Evolutionary conservation across 768 basidiomycete species (phyloP), one percentile per base, ranked within the genome.

Genomic region (Obba rivulosa): DNA sequence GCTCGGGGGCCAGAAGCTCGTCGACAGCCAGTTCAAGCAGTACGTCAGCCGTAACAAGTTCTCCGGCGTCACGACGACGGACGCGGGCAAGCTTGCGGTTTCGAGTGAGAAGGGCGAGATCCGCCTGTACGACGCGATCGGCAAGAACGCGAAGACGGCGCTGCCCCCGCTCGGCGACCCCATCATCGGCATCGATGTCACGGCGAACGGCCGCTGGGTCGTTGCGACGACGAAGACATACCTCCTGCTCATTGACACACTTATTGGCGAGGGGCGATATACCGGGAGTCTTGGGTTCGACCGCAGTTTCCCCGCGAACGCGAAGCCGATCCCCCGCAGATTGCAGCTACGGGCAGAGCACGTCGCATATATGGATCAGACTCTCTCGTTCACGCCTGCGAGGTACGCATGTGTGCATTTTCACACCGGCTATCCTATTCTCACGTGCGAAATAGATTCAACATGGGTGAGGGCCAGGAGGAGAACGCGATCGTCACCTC

Each of bases 141-240:
- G 96, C 38, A 99, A 98, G 78, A 98, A 92, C 61, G 96, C 96
- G 23, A 99, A 99, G 80, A 99, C 96, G 10, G 92, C 94, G 11
- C 71, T 99, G 31, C 93, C 94, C 28, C 89, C 93, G 38, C 75
- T 97, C 17, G 96, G 96, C 13, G 93, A 96, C 68, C 90, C 95
- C 39, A 97, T 99, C 59, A 66, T 90, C 43, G 96, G 96, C 31
- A 78, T 99, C 44, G 96, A 99, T 69, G 90, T 90, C 10, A 92
- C 93, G 8, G 88, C 92, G 21, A 83, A 91, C 62, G 96, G 96
- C 43, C 83, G 92, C 43, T 99, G 86, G 78, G 79, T 99, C 45
- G 87, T 99, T 24, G 95, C 94, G 11, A 99, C 96, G 37, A 96
- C 92, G 43, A 87, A 87, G 72, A 93, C 84, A 13, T 96, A 97